These are phyloP conservation scores for Acer saccharum DNA, from an alignment of 345 rosid genomes.

Conservation along the genomic window DNA sequence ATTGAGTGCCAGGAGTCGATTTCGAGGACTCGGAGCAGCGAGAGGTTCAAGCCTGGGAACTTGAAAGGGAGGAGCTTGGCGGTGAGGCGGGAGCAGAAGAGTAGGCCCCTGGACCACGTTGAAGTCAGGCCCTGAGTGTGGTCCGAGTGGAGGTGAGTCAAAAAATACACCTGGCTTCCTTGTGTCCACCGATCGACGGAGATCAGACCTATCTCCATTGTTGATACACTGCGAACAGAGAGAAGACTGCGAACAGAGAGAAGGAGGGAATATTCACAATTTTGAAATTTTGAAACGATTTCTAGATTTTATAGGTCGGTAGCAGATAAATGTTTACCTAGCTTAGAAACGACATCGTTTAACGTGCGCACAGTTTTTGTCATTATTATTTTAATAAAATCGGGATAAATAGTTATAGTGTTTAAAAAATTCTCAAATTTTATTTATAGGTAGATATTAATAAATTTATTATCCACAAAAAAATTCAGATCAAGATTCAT, in stretches of 20 bases:
- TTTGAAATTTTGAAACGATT: background rate
- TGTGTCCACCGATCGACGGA: conserved; percentile 74
- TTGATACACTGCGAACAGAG: background rate
- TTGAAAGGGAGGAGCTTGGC: conserved; percentile 70
- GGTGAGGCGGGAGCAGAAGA: conserved; percentile 79
- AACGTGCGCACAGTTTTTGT: too few relatives aligned
- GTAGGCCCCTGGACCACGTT: conserved; percentile 57
- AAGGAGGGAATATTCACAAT: background rate
- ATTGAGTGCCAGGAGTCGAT: conserved; percentile 59
- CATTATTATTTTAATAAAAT: too few relatives aligned
- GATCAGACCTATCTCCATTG: conserved; percentile 71
- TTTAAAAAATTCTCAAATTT: too few relatives aligned
- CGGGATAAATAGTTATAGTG: too few relatives aligned
- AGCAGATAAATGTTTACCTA: background rate
- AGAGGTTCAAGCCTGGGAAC: conserved; percentile 65
- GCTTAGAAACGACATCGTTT: background rate
- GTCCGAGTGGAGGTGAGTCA: conserved; percentile 77
- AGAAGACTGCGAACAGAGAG: background rate
- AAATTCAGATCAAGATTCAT: too few relatives aligned
- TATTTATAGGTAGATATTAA: too few relatives aligned
- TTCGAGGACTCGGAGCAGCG: conserved; percentile 61
- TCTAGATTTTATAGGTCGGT: background rate
- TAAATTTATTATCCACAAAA: too few relatives aligned
- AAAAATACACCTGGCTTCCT: conserved; percentile 73
- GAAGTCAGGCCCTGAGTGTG: conserved; percentile 68